Evolutionary conservation across 352 stramenopile species (phyloP), one percentile per base, ranked within the genome.

Genomic region (Phytopythium sindhum): DNA sequence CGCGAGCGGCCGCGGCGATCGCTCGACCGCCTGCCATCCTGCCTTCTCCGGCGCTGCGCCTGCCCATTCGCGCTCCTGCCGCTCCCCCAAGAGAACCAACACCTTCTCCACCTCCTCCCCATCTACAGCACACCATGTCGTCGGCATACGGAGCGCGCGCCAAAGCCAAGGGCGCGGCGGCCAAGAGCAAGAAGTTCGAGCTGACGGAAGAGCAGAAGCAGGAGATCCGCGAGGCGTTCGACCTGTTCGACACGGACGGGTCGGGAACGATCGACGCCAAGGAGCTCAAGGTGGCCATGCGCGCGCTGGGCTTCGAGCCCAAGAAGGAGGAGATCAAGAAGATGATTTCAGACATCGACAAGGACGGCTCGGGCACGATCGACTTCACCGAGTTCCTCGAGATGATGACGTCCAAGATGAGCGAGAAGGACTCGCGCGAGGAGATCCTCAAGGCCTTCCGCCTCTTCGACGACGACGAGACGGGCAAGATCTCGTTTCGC

Each of bases 291-390:
- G 91, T 96, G 35, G 95, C 93, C 17, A 98, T 99, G 95, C 89
- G 97, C 62, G 96, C 90, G 31, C 81, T 99, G 35, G 97, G 97
- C 39, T 98, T 98, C 64, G 94, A 99, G 71, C 86, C 95, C 15
- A 98, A 98, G 83, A 98, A 98, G 74, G 90, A 98, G 74, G 98
- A 97, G 60, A 98, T 99, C 63, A 98, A 98, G 73, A 93, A 98
- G 75, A 98, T 98, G 89, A 98, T 98, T 69, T 85, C 83, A 57
- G 94, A 98, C 70, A 98, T 98, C 64, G 92, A 99, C 74, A 98
- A 98, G 76, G 93, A 98, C 80, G 86, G 86, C 57, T 96, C 79
- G 6, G 93, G 95, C 48, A 93, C 88, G 47, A 98, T 99, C 67
- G 95, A 98, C 73, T 99, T 99, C 70, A 96, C 97, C 56, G 96